Percentiles rank a stretch among this genome's conserved stretches.
Evolutionary conservation across 768 basidiomycete species (phyloP).

Genomic region (Suillus alpinus): DNA sequence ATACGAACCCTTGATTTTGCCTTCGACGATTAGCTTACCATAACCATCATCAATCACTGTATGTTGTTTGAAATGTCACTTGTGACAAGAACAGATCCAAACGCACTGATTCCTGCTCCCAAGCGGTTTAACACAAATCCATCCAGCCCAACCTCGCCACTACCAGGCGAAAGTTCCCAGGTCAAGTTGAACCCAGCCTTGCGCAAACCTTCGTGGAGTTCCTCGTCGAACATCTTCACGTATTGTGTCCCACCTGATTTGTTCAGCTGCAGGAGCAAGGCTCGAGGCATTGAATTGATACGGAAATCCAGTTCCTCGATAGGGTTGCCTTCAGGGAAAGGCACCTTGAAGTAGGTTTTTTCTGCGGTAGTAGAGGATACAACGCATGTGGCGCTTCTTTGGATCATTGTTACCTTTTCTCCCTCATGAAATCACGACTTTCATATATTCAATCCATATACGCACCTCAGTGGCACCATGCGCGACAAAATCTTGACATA

Average conservation of each 20-base stretch:
- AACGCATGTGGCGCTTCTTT: neutral
- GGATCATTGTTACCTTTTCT: neutral
- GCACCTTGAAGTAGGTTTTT: neutral
- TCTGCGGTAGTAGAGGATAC: neutral
- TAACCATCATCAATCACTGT: conserved; percentile 13
- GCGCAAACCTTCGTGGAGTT: conserved; percentile 1
- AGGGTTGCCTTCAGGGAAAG: neutral
- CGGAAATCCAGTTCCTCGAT: neutral
- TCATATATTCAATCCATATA: neutral
- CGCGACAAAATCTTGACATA: neutral
- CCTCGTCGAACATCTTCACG: neutral
- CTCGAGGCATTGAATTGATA: neutral
- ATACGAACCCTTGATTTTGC: neutral
- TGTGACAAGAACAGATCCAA: neutral
- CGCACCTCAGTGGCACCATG: neutral
- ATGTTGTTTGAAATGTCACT: neutral
- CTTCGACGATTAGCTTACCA: neutral
- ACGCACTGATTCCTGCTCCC: neutral
- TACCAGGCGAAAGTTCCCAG: neutral
- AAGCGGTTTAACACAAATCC: neutral
- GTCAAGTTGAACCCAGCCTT: neutral
- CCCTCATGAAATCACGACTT: neutral
- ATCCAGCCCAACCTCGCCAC: neutral
- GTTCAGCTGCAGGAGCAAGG: neutral
- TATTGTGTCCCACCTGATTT: neutral